A percentile compares a stretch with the other conserved stretches of the same genome.
Conservation (phyloP, 2,329 filamentous ascomycete genomes). For the Tolypocladium guangdongense region DNA sequence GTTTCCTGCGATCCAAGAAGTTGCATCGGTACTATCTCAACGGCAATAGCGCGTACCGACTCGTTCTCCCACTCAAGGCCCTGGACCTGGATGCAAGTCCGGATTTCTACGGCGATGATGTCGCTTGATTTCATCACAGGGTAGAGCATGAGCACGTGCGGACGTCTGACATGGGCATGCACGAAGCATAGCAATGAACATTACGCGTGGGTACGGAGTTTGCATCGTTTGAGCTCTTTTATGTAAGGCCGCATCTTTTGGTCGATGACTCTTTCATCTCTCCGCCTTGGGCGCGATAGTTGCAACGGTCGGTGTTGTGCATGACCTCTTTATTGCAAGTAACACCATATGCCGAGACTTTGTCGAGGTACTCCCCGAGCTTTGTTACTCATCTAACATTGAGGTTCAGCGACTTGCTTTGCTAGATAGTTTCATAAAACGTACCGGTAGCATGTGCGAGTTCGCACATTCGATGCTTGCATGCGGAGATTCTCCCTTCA, state of each 20-base stretch:
- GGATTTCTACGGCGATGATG: constrained; percentile 23
- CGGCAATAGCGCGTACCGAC: constrained; percentile 84
- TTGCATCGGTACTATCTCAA: constrained; percentile 94
- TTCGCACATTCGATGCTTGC: too few species aligned
- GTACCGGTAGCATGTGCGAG: too few species aligned
- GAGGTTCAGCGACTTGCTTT: too few species aligned
- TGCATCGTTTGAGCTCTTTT: neutral
- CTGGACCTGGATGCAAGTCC: constrained; percentile 28
- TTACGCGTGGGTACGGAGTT: constrained; percentile 1
- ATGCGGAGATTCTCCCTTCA: too few species aligned
- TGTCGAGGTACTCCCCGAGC: too few species aligned
- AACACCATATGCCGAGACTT: too few species aligned
- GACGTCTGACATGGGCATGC: neutral
- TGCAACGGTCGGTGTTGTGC: too few species aligned
- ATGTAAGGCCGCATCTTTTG: neutral
- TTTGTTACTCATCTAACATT: too few species aligned
- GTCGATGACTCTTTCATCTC: neutral
- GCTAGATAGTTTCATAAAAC: too few species aligned
- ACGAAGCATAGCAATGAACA: neutral
- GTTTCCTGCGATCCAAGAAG: constrained; percentile 85
- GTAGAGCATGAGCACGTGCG: neutral
- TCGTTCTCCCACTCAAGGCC: constrained; percentile 68
- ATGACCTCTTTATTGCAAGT: too few species aligned
- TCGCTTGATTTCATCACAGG: constrained; percentile 2
- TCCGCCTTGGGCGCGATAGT: neutral